Evolutionary conservation across 2,329 filamentous ascomycete species (phyloP).

Genomic region (Aureobasidium pullulans): DNA sequence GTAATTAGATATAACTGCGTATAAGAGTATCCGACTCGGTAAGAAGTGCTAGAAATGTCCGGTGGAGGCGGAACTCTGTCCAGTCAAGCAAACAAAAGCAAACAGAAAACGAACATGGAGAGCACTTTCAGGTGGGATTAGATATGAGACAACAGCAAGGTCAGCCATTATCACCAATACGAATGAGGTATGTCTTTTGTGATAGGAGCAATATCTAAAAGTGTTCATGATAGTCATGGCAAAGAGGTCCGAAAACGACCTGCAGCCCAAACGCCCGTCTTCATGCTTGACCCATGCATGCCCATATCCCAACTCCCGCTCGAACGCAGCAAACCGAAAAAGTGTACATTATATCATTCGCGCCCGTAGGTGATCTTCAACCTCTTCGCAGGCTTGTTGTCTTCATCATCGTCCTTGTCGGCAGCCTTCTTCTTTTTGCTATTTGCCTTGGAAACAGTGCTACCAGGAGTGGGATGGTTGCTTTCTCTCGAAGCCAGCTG

Average conservation of each 20-base stretch:
- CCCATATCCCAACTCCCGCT: constrained; percentile 11
- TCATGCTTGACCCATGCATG: not conserved
- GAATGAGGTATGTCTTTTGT: too few species aligned
- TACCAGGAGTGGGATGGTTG: constrained; percentile 35
- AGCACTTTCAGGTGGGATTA: too few species aligned
- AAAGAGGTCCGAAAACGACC: not conserved
- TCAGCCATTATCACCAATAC: too few species aligned
- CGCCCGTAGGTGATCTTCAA: constrained; percentile 45
- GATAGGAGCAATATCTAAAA: too few species aligned
- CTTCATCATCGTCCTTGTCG: constrained; percentile 40
- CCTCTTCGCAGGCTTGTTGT: constrained; percentile 38
- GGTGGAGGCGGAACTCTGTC: not conserved
- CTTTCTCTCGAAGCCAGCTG: constrained; percentile 32
- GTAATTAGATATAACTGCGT: not conserved
- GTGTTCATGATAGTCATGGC: too few species aligned
- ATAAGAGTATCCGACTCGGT: too few species aligned
- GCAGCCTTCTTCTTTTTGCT: constrained; percentile 40
- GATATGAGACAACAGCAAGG: too few species aligned
- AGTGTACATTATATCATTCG: constrained; percentile 28
- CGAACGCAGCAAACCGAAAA: constrained; percentile 13
- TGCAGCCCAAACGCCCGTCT: not conserved
- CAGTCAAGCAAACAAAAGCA: constrained; percentile 6
- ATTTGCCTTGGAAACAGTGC: constrained; percentile 26
- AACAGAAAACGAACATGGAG: not conserved
- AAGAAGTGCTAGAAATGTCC: too few species aligned